Evolutionary conservation across 73 alveolate species (phyloP).

Genomic region (Stentor coeruleus): DNA sequence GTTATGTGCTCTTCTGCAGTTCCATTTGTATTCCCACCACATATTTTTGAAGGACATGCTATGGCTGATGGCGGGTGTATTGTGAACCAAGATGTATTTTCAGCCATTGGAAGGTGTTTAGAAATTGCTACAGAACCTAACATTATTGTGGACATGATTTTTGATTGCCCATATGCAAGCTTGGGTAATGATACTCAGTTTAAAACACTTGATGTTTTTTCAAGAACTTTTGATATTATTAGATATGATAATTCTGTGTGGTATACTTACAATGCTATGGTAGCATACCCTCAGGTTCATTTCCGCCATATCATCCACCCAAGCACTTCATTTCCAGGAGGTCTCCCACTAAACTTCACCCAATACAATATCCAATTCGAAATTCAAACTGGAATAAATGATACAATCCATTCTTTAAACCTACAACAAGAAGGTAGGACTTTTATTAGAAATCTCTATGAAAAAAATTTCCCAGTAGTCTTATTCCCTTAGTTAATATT

Average conservation of each 20-base stretch:
- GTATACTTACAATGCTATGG: slow-evolving; percentile 34
- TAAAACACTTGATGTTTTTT: slow-evolving; percentile 40
- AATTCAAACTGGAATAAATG: slow-evolving; percentile 12
- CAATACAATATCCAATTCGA: neutral
- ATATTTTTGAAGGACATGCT: slow-evolving; percentile 22
- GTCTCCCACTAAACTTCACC: slow-evolving; percentile 12
- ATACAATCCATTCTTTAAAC: neutral
- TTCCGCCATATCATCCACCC: slow-evolving; percentile 19
- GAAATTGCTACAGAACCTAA: slow-evolving; percentile 33
- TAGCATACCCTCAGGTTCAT: slow-evolving; percentile 36
- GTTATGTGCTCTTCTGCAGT: slow-evolving; percentile 1
- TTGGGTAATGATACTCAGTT: slow-evolving; percentile 23
- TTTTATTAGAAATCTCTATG: neutral
- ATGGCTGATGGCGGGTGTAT: slow-evolving; percentile 55
- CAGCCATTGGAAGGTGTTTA: slow-evolving; percentile 42
- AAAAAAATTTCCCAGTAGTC: neutral
- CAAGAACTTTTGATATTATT: slow-evolving; percentile 38
- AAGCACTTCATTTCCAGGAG: neutral
- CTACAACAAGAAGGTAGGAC: neutral
- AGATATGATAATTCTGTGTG: slow-evolving; percentile 38
- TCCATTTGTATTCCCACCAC: slow-evolving; percentile 37
- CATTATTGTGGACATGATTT: slow-evolving; percentile 46
- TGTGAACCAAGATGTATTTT: slow-evolving; percentile 39
- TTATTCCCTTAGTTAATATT: neutral
- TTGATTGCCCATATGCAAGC: neutral